phyloP scores from a whole-genome alignment of 1,284 basidiomycete genomes.

The Trametes sp. region DNA sequence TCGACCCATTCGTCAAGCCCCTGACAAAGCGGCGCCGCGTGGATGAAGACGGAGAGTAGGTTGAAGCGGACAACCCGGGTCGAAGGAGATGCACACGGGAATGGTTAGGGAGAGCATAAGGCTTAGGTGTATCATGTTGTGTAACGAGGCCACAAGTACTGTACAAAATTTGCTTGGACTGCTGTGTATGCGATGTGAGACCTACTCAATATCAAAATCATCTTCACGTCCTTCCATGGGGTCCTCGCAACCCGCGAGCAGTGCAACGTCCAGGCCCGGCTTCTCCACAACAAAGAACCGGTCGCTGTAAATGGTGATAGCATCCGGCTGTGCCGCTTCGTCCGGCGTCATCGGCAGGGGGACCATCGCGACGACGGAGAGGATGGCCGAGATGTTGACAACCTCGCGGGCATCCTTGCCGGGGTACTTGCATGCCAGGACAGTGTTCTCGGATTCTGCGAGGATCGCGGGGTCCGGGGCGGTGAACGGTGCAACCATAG shows the following conservation, averaged over 20 bases:
- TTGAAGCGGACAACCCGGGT: no score
- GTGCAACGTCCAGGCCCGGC: neutral
- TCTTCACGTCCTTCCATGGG: neutral
- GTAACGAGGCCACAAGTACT: no score
- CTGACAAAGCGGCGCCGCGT: no score
- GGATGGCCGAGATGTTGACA: conserved; percentile 13
- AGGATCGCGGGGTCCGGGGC: neutral
- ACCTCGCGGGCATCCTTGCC: neutral
- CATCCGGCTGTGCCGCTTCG: neutral
- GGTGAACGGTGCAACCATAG: neutral
- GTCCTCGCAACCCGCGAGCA: neutral
- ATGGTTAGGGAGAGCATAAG: no score
- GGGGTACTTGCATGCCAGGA: conserved; percentile 7
- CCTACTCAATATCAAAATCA: neutral
- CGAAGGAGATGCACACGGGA: no score
- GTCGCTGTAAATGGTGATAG: neutral
- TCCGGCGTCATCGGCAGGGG: conserved; percentile 5
- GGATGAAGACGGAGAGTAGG: no score
- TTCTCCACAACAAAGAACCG: neutral
- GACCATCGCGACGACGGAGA: conserved; percentile 20
- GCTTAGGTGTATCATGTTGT: no score
- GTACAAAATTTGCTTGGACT: no score
- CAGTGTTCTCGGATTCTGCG: neutral
- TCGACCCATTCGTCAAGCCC: no score
- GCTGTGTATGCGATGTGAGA: no score